phyloP scores from a whole-genome alignment of 208 protist species.

The Herpetomonas samuelpessoai region DNA sequence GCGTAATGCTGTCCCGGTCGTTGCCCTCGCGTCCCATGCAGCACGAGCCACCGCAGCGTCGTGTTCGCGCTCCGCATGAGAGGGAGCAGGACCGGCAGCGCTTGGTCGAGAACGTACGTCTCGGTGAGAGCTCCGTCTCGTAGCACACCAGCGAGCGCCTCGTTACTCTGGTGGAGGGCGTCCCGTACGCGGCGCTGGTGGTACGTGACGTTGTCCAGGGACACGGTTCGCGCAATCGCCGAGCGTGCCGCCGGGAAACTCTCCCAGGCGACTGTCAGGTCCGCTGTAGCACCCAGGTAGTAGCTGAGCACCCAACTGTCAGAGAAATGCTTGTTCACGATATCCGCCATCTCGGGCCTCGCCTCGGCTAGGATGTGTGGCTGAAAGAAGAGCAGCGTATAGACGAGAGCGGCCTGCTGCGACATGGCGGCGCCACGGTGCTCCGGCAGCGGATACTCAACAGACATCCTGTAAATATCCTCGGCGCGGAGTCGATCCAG shows the following conservation, averaged over 20 bases:
- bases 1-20: conserved; percentile 10
- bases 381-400: conserved; percentile 97
- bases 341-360: conserved; percentile 95
- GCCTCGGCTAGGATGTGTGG: conserved; percentile 92
- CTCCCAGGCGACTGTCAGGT: conserved; percentile 91
- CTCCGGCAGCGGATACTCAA: conserved; percentile 92
- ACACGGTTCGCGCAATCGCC: conserved; percentile 92
- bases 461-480: conserved; percentile 95
- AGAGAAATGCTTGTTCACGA: conserved; percentile 98
- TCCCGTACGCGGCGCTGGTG: conserved; percentile 49
- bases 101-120: conserved; percentile 94
- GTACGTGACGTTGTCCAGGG: conserved; percentile 65
- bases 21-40: conserved; percentile 64
- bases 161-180: conserved; percentile 36
- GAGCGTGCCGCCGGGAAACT: conserved; percentile 90
- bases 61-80: conserved; percentile 93
- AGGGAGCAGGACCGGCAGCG: conserved; percentile 80
- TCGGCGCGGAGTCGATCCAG: conserved; percentile 93
- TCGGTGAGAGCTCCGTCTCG: conserved; percentile 92
- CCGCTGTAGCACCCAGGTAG: conserved; percentile 96
- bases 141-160: conserved; percentile 39
- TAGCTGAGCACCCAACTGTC: conserved; percentile 99
- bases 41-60: conserved; percentile 94
- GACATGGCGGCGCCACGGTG: conserved; percentile 93
- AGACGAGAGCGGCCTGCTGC: conserved; percentile 94